Base-by-base conservation (phyloP, 176 grass and related monocot genomes). In the Pontederia paniculata region DNA sequence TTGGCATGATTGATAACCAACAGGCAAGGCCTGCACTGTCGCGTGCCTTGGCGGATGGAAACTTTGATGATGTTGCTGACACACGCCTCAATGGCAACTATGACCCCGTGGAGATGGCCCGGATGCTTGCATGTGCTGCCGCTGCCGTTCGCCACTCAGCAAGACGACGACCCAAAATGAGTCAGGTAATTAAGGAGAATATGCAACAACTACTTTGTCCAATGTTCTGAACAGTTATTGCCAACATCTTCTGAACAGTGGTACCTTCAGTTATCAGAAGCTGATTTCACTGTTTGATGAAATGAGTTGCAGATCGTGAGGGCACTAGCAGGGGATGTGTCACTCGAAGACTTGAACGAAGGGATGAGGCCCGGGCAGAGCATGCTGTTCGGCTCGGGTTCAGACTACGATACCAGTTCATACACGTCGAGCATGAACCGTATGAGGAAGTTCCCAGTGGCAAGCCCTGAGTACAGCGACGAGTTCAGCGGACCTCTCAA, bases 131-230 rank as follows among this genome's bases (percentile, higher is more conserved):
- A 10, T 60, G 62, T 31, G 85, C 80, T 9, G 85, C 80, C 9
- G 80, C 76, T 41, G 46, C 64, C 12, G 80, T 88, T 78, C 80
- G 85, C 19, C 80, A 88, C 17, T 80, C 85, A 9, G 73, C 80
- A 5, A 71, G 54, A 57, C 83, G 55, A 21, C 80, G 80, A 13
- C 85, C 85, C 4, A 88, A 67, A 62, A 88, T 88, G 85, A 88
- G 85, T 64, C 85, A 88, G 76, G 85, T 83, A 68, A 8, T 19
- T 10, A 15, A 7, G 28, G 1, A 17, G 8, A 12, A 16, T 0
- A 55, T 14, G 22, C 7, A 45, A 21, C 17, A 55, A 12, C 60
- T n/a, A n/a, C n/a, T n/a, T n/a, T n/a, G n/a, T n/a, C n/a, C n/a
- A n/a, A n/a, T n/a, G n/a, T n/a, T n/a, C n/a, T n/a, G n/a, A n/a